phyloP scores from a whole-genome alignment of 148 eudicot genomes.

The Camellia sinensis region DNA sequence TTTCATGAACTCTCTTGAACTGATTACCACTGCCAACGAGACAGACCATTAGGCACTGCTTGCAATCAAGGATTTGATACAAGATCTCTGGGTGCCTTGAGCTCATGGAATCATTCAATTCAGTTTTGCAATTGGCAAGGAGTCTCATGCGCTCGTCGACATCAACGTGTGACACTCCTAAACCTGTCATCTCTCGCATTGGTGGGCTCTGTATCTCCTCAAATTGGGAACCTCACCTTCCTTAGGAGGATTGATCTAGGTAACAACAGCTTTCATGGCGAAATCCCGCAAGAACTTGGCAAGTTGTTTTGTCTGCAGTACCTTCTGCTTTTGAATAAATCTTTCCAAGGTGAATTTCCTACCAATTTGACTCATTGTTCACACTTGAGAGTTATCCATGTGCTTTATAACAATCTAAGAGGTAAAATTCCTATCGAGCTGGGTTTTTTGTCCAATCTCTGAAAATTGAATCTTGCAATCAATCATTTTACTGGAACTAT shows the following conservation, averaged over 20 bases:
- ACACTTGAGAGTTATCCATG: neutral
- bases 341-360: constrained; percentile 15
- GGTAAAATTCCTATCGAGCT: constrained; percentile 9
- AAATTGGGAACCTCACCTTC: constrained; percentile 22
- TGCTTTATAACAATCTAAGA: neutral
- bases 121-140: constrained; percentile 22
- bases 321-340: neutral
- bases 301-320: neutral
- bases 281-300: constrained; percentile 14
- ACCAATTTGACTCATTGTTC: constrained; percentile 5
- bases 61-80: neutral
- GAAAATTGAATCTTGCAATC: neutral
- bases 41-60: constrained; percentile 5
- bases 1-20: too few relatives aligned
- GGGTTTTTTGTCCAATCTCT: constrained; percentile 1
- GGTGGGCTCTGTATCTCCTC: constrained; percentile 12
- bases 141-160: constrained; percentile 2
- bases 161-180: neutral
- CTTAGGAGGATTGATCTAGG: neutral
- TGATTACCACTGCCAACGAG: neutral
- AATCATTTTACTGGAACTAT: constrained; percentile 8
- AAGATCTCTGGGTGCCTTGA: neutral
- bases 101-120: constrained; percentile 19
- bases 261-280: constrained; percentile 8
- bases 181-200: neutral